phyloP scores from a whole-genome alignment of 495 filamentous ascomycete genomes.

The Lepidopterella palustris region DNA sequence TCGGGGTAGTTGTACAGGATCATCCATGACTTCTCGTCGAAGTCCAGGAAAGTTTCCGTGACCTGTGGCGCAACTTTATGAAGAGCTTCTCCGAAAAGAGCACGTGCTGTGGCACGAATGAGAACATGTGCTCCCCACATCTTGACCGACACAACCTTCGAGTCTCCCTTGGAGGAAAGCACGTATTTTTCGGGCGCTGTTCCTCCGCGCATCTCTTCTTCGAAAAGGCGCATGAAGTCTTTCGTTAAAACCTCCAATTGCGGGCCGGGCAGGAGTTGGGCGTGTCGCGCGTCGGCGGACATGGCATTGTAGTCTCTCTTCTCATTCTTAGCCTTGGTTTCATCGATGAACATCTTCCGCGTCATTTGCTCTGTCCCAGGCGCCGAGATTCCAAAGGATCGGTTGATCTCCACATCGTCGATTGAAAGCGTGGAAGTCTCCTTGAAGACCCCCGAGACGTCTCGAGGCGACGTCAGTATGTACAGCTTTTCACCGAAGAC shows the following conservation, averaged over 20 bases:
- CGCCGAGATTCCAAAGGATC: not conserved
- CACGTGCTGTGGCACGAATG: not conserved
- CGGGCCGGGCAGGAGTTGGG: not conserved
- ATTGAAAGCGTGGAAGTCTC: slow-evolving; percentile 12
- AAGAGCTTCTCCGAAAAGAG: not conserved
- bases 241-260: not conserved
- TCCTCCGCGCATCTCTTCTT: not conserved
- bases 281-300: not conserved
- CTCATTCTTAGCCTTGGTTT: no score
- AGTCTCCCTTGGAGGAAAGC: not conserved
- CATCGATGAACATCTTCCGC: slow-evolving; percentile 1
- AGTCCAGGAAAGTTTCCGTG: not conserved
- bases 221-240: not conserved
- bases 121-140: not conserved
- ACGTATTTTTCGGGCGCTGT: not conserved
- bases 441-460: slow-evolving; percentile 23
- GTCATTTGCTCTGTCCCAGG: not conserved
- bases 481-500: slow-evolving; percentile 23
- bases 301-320: not conserved
- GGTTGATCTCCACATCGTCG: slow-evolving; percentile 1
- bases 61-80: not conserved
- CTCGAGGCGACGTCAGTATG: slow-evolving; percentile 23
- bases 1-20: not conserved
- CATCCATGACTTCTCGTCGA: not conserved
- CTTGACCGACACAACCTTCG: not conserved